Base-by-base conservation (phyloP, 2,329 filamentous ascomycete species). In the Venturia nashicola region DNA sequence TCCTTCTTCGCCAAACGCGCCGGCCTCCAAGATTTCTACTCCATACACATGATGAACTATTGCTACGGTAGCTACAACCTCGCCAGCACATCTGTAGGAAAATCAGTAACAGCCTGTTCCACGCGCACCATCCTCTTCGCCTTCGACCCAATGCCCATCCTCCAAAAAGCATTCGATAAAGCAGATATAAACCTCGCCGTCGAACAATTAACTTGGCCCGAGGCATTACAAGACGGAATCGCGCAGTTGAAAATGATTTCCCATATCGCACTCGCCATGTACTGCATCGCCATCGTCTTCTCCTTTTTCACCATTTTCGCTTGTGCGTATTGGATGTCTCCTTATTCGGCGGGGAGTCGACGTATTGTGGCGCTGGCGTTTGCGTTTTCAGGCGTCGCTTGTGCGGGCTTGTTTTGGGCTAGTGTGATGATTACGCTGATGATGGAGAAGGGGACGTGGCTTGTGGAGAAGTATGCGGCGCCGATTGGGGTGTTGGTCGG, bases 361-460 rank as follows among this genome's bases (percentile, higher is more conserved):
- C 27, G 51, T 6, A 84, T 85, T 68, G 74, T 82, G 59, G 67
- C 78, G 6, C 72, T 80, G 23, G 69, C 76, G 51, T 68, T 83
- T 16, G 12, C 14, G 18, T 34, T 57, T 27, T 32, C 51, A 0
- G 51, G 51, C 1, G 8, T 8, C 14, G 79, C 80, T 0, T 83
- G 85, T 66, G 48, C 83, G 9, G 75, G 85, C 14, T 80, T 88
- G 69, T 88, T 88, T 4, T 85, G 86, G 62, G 86, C 88, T 59
- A 92, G 88, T 27, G 90, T 90, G 69, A 87, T 92, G 34, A 83
- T 86, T 36, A 88, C 83, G 0, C 86, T 88, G 23, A 73, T 86
- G 6, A 78, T 79, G 12, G 76, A 80, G 63, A 83, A 85, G 71
- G 82, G 79, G 2, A 72, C 76, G 1, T 68, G 79, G 20, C 69